Evolutionary conservation across 495 filamentous ascomycete genomes (phyloP), one percentile per base, ranked within the genome.

Genomic region (Talaromyces trachyspermus): DNA sequence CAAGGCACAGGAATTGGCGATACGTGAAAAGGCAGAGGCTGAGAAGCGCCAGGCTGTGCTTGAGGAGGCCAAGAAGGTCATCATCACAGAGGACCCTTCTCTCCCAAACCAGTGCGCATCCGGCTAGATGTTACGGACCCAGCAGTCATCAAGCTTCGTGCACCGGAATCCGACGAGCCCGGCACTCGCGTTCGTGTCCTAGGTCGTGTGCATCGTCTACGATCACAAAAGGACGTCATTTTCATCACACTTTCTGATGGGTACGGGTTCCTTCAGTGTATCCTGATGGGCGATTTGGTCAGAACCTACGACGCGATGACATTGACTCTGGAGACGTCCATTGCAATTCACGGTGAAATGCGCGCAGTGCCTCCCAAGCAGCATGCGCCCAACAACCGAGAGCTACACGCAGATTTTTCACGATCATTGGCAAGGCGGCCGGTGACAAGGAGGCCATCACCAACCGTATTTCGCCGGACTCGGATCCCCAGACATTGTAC

Each of bases 391-490:
- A 83, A 88, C 64, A 71, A 83, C 75, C 87, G 95, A 43, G 92
- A 99, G 65, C 75, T 99, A 37, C 89, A 95, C 52, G 94, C 86
- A 48, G 92, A 99, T 62, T 86, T 71, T 97, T 83, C 71, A 80
- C 82, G 62, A 78, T 98, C 57, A 78, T 90, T 50, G 85, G 89
- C 51, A 79, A 80, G 50, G 89, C 89, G 14, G 86, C 88, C 11
- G 86, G 87, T 41, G 92, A 90, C 58, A 84, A 89, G 49, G 92
- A 97, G 48, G 86, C 94, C 47, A 91, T 95, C 61, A 95, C 88
- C 74, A 95, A 87, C 73, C 84, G 82, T 52, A 88, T 95, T 18
- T 83, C 88, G 33, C 72, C 76, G 40, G 79, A 89, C 52, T 85
- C 86, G 42, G 89, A 95, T 56, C 76, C 83, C 7, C 76, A 84